phyloP scores from a whole-genome alignment of 768 basidiomycete species.

The Pluteus cervinus region DNA sequence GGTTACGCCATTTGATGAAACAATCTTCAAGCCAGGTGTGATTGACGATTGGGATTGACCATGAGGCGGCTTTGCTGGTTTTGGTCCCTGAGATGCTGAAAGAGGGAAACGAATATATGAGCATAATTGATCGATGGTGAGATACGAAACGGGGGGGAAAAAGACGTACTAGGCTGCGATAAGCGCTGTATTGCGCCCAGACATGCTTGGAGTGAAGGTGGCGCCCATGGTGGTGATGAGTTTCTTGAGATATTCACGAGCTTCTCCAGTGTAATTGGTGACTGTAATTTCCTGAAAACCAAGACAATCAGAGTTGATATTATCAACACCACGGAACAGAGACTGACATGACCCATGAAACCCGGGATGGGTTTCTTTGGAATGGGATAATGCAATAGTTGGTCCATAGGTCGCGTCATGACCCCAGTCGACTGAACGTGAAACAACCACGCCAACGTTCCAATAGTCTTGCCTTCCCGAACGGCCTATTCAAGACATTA shows the following conservation, averaged over 20 bases:
- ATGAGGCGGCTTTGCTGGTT: conserved; percentile 64
- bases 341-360: conserved; percentile 55
- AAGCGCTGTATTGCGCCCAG: conserved; percentile 68
- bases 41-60: conserved; percentile 85
- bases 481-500: conserved; percentile 45
- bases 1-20: conserved; percentile 69
- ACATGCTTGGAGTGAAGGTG: conserved; percentile 78
- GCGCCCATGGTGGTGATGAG: conserved; percentile 75
- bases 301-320: background rate
- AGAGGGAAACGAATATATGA: conserved; percentile 6
- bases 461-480: conserved; percentile 53
- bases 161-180: conserved; percentile 75
- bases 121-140: background rate
- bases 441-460: conserved; percentile 80
- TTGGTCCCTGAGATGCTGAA: conserved; percentile 47
- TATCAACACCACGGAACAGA: background rate
- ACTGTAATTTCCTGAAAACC: conserved; percentile 64
- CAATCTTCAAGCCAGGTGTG: conserved; percentile 93
- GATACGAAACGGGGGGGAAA: background rate
- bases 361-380: conserved; percentile 55
- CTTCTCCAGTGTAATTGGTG: conserved; percentile 84
- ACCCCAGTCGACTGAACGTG: conserved; percentile 63
- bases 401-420: conserved; percentile 59
- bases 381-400: conserved; percentile 81
- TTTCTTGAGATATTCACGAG: conserved; percentile 84